Percentiles rank a stretch among this genome's conserved stretches.
phyloP scores from a whole-genome alignment of 306 rosid genomes.

The Malus sylvestris region DNA sequence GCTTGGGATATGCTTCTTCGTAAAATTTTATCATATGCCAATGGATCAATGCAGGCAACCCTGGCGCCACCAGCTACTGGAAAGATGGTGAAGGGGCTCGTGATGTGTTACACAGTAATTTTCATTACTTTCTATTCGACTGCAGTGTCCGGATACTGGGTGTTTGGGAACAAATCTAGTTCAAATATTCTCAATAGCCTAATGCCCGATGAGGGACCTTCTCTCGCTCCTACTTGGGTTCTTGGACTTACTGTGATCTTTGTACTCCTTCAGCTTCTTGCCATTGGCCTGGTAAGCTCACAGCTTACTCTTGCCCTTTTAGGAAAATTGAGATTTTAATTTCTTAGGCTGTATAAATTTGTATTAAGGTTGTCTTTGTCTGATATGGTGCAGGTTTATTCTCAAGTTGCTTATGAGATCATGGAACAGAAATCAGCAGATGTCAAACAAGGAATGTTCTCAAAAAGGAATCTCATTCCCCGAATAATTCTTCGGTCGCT shows the following conservation, averaged over 20 bases:
- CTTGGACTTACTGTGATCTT: constrained; percentile 66
- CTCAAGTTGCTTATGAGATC: constrained; percentile 98
- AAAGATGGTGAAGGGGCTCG: constrained; percentile 90
- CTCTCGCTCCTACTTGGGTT: constrained; percentile 87
- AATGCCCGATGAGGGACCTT: constrained; percentile 67
- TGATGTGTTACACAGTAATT: constrained; percentile 75
- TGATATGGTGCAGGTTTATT: constrained; percentile 55
- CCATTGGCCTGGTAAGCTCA: constrained; percentile 72
- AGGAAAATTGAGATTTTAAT: neutral
- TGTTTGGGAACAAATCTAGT: constrained; percentile 68
- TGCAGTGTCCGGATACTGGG: constrained; percentile 81
- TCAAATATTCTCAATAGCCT: constrained; percentile 68
- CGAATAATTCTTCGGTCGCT: constrained; percentile 65
- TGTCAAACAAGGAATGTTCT: constrained; percentile 67
- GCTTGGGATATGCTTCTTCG: neutral
- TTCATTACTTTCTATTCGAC: constrained; percentile 70
- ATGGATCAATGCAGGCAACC: constrained; percentile 63
- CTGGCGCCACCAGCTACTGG: constrained; percentile 94
- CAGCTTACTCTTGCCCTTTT: neutral
- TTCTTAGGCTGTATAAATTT: neutral
- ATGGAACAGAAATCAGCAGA: constrained; percentile 88
- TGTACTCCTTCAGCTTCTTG: constrained; percentile 89
- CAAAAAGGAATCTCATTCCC: constrained; percentile 75
- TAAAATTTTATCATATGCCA: neutral
- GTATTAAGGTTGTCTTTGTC: neutral